Evolutionary conservation across 1,284 basidiomycete species (phyloP).

Genomic region (Cutaneotrichosporon arboriforme): DNA sequence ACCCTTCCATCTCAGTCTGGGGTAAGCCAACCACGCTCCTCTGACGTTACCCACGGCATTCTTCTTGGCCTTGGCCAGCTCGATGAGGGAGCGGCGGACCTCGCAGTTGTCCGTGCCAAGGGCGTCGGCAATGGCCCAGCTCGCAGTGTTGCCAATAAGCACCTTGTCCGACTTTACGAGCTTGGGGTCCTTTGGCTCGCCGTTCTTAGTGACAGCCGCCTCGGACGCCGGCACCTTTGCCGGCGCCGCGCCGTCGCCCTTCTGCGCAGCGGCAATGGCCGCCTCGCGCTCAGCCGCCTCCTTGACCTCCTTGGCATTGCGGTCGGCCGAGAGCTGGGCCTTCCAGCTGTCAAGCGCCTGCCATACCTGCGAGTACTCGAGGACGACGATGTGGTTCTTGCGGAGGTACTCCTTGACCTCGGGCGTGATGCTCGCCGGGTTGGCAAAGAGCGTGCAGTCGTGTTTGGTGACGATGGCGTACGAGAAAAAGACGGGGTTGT

Average conservation of each 20-base stretch:
- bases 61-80: conserved; percentile 83
- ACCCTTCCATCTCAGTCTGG: conserved; percentile 73
- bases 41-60: conserved; percentile 53
- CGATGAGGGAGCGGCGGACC: conserved; percentile 67
- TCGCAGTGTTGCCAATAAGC: conserved; percentile 65
- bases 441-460: conserved; percentile 66
- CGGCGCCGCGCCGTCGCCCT: conserved; percentile 4
- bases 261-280: not conserved
- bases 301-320: conserved; percentile 9
- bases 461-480: conserved; percentile 74
- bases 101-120: conserved; percentile 62
- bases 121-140: conserved; percentile 69
- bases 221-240: conserved; percentile 3
- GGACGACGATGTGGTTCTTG: conserved; percentile 59
- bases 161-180: conserved; percentile 42
- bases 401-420: conserved; percentile 57
- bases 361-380: conserved; percentile 67
- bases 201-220: not conserved
- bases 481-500: conserved; percentile 93
- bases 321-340: conserved; percentile 15
- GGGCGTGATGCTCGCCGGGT: conserved; percentile 60
- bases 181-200: conserved; percentile 10
- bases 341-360: conserved; percentile 26
- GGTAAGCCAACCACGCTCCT: not conserved
- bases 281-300: conserved; percentile 3